A percentile compares a stretch with the other conserved stretches of the same genome.
These are phyloP conservation scores for Plasmodium gallinaceum DNA, from an alignment of 169 alveolate species.

Conservation along the genomic window DNA sequence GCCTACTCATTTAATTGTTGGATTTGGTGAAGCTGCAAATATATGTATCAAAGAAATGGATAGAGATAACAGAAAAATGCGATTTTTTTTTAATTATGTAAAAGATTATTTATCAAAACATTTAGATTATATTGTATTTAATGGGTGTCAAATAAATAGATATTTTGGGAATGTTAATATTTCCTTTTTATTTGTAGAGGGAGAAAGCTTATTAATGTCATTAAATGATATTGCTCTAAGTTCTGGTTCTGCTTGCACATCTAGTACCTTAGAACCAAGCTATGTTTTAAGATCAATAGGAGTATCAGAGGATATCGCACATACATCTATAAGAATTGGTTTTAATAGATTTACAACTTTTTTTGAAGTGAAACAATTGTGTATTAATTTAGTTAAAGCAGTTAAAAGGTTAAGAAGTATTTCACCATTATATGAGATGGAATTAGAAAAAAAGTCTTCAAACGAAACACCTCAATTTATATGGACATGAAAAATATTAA, in stretches of 20 bases:
- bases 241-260: constrained; percentile 95
- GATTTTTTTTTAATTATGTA: constrained; percentile 88
- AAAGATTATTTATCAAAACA: constrained; percentile 77
- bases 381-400: constrained; percentile 85
- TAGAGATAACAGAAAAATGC: constrained; percentile 92
- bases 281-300: constrained; percentile 97
- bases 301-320: constrained; percentile 97
- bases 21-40: constrained; percentile 97
- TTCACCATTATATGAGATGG: constrained; percentile 95
- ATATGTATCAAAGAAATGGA: constrained; percentile 94
- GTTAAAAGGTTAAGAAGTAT: constrained; percentile 90
- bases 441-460: constrained; percentile 83
- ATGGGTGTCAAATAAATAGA: constrained; percentile 88
- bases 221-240: constrained; percentile 90
- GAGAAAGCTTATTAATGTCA: constrained; percentile 94
- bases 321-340: constrained; percentile 97
- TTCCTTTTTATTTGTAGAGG: constrained; percentile 96
- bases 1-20: constrained; percentile 94
- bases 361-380: constrained; percentile 93
- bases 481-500: constrained; percentile 35
- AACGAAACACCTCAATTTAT: constrained; percentile 71
- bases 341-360: constrained; percentile 97
- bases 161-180: constrained; percentile 95
- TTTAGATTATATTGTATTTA: constrained; percentile 89
- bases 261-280: constrained; percentile 91